Base-by-base conservation (phyloP, 1,139 yeast species). In the Suhomyces wounanorum region DNA sequence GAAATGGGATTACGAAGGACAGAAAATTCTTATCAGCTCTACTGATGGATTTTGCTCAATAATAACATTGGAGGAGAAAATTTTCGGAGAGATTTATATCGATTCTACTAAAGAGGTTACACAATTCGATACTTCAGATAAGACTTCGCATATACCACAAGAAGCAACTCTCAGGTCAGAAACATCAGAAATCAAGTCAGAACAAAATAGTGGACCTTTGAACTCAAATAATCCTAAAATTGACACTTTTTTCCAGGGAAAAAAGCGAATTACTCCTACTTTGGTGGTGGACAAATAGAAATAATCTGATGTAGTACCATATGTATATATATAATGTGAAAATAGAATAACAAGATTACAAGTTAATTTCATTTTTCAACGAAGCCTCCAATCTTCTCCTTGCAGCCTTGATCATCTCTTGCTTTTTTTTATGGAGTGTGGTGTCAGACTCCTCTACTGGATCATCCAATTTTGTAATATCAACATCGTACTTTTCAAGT, bases 1-100 rank as follows among this genome's bases (percentile, higher is more conserved):
- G 48, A 72, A 86, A 10, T 95, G 99, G 99, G 80, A 88, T 40
- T 69, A 72, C 3, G 90, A 88, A 64, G 99, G 98, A 0, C 69
- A 70, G n/a, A 72, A 81, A 16, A 68, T 94, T 26, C 73, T 92
- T 56, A 78, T 87, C 31, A 83, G 96, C n/a, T 89, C 97, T 0
- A 87, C 96, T 0, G 99, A 95, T 67, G 99, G 99, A 21, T 92
- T 90, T 62, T 89, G 97, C 60, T 87, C 97, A 0, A 78, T 79
- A 39, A 67, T 90, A 2, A 67, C 71, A 6, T 82, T 89, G 52
- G 79, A 77, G 3, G 64, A 67, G 1, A 78, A 69, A 1, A 75
- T 78, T 18, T 77, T 89, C 47, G 96, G 96, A 1, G 73, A 67
- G 37, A 60, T 13, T 53, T 53, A 52, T 16, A 25, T 3, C 8